phyloP scores from a whole-genome alignment of 1,284 basidiomycete species.

The Sporisorium exsertum region DNA sequence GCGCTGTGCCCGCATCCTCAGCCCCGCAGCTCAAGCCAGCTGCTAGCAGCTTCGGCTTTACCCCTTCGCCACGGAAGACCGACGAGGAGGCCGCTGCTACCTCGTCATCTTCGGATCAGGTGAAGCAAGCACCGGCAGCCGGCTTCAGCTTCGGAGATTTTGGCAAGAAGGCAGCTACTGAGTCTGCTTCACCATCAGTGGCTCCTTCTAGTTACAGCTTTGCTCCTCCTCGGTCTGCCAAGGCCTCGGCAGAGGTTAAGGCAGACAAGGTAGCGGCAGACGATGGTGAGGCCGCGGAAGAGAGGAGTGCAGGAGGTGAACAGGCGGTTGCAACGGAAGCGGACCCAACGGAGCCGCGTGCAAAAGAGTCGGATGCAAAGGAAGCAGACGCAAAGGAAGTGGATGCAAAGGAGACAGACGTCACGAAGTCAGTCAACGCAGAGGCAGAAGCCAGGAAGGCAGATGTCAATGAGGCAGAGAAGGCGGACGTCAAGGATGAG shows the following conservation, averaged over 20 bases:
- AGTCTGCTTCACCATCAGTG: not conserved
- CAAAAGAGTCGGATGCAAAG: not conserved
- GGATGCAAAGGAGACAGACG: not conserved
- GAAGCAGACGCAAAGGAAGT: not conserved
- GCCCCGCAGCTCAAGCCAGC: constrained; percentile 12
- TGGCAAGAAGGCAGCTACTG: constrained; percentile 7
- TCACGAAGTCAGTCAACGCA: not conserved
- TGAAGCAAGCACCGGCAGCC: constrained; percentile 7
- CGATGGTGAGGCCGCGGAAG: not conserved
- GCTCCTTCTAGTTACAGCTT: constrained; percentile 13
- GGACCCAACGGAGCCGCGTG: not conserved
- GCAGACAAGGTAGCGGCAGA: not conserved
- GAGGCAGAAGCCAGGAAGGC: not conserved
- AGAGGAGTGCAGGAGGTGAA: constrained; percentile 4
- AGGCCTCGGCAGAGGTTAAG: constrained; percentile 2
- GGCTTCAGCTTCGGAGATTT: constrained; percentile 17
- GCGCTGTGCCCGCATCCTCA: not conserved
- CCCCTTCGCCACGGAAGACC: constrained; percentile 2
- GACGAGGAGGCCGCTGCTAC: not conserved
- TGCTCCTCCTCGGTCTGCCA: constrained; percentile 14
- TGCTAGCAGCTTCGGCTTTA: constrained; percentile 18
- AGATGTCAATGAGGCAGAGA: not conserved
- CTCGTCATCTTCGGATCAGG: not conserved
- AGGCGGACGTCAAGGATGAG: not conserved
- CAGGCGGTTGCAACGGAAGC: not conserved